Conservation (phyloP, 345 rosid species). For the Kernera saxatilis region DNA sequence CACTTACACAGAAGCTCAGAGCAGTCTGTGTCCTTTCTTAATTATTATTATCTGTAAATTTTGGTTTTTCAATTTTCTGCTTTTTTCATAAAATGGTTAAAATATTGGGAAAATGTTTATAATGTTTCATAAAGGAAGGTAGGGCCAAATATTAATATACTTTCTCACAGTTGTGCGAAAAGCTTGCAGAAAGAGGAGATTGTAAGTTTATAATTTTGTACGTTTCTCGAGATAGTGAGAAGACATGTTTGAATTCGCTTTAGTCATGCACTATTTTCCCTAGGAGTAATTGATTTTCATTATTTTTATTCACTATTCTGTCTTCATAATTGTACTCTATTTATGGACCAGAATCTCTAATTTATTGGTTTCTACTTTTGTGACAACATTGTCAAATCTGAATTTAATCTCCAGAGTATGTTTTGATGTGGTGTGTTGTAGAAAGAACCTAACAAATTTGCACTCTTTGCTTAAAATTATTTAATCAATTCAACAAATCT, state of each 20-base stretch:
- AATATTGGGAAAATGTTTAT: background rate
- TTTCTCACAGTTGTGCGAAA: constrained; percentile 30
- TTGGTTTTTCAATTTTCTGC: background rate
- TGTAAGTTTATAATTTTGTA: constrained; percentile 23
- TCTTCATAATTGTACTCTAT: constrained; percentile 18
- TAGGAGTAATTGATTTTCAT: constrained; percentile 1
- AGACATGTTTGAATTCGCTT: constrained; percentile 31
- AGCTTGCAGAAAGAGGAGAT: constrained; percentile 26
- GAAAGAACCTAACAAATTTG: background rate
- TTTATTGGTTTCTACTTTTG: constrained; percentile 28
- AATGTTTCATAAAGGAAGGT: background rate
- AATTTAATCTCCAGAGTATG: constrained; percentile 17
- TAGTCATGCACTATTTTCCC: constrained; percentile 21
- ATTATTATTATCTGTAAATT: constrained; percentile 28
- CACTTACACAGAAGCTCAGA: constrained; percentile 20
- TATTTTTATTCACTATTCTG: background rate
- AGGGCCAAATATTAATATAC: constrained; percentile 26
- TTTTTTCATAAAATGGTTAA: background rate
- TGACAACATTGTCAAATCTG: constrained; percentile 25
- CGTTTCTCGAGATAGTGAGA: constrained; percentile 36
- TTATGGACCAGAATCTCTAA: constrained; percentile 9
- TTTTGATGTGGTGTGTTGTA: constrained; percentile 3
- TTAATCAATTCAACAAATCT: background rate
- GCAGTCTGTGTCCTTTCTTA: constrained; percentile 31
- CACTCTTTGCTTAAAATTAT: background rate